phyloP scores from a whole-genome alignment of 257 asterid species.

The Gentiana dahurica region DNA sequence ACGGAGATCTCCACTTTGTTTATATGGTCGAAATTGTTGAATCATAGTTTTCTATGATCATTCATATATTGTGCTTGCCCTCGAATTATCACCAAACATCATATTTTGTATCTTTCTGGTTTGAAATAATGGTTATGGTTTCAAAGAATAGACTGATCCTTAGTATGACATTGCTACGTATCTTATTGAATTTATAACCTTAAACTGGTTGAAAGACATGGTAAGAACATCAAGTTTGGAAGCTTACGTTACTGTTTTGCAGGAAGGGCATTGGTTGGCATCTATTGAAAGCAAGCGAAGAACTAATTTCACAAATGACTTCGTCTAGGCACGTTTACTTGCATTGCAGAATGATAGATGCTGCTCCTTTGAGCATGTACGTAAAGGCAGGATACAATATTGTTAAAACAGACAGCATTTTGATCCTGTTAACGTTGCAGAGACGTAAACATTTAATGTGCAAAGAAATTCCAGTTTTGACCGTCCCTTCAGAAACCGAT shows the following conservation, averaged over 20 bases:
- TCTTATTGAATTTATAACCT: not conserved
- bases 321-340: slow-evolving; percentile 61
- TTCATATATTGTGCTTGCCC: not conserved
- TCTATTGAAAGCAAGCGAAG: slow-evolving; percentile 78
- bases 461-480: slow-evolving; percentile 49
- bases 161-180: not conserved
- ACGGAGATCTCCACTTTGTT: no score
- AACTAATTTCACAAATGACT: slow-evolving; percentile 64
- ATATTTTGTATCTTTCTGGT: no score
- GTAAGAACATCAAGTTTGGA: not conserved
- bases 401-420: slow-evolving; percentile 67
- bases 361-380: slow-evolving; percentile 81
- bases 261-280: slow-evolving; percentile 98
- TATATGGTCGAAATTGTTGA: not conserved
- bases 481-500: slow-evolving; percentile 27
- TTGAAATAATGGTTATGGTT: no score
- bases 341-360: slow-evolving; percentile 87
- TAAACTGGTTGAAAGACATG: not conserved
- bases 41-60: not conserved
- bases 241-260: slow-evolving; percentile 11
- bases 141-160: no score
- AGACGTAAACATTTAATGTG: slow-evolving; percentile 88
- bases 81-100: no score
- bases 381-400: slow-evolving; percentile 61
- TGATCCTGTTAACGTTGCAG: slow-evolving; percentile 68